Conservation (phyloP, 2,329 filamentous ascomycete species). For the Lachnum nothofagi region DNA sequence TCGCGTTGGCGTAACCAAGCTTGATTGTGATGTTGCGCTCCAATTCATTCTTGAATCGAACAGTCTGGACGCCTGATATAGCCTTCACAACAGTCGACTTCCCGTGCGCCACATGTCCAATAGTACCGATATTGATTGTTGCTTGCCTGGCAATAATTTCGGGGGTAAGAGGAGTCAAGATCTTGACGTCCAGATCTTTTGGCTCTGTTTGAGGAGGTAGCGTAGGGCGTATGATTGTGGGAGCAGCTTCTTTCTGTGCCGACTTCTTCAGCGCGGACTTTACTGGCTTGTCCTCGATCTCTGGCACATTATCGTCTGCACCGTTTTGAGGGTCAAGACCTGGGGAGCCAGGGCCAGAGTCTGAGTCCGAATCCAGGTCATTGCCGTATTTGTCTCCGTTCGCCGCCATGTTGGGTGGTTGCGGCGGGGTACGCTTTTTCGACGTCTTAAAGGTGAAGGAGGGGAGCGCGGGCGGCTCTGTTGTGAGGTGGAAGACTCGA, state of each 20-base stretch:
- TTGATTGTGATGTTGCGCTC: constrained; percentile 99
- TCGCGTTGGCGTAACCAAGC: constrained; percentile 97
- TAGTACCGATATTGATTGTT: constrained; percentile 98
- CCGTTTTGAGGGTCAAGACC: constrained; percentile 41
- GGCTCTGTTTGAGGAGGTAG: constrained; percentile 91
- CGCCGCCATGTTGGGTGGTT: constrained; percentile 31
- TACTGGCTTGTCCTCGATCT: constrained; percentile 56
- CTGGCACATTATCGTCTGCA: constrained; percentile 53
- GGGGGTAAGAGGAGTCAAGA: constrained; percentile 78
- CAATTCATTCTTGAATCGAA: constrained; percentile 99
- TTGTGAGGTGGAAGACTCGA: neutral
- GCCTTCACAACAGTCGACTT: constrained; percentile 99
- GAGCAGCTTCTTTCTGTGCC: constrained; percentile 49
- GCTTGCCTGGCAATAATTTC: constrained; percentile 98
- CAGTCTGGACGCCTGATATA: constrained; percentile 97
- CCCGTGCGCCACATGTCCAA: constrained; percentile 97
- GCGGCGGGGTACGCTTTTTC: constrained; percentile 2
- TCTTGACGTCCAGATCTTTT: constrained; percentile 75
- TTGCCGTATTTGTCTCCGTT: constrained; percentile 62
- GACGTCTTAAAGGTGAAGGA: constrained; percentile 7
- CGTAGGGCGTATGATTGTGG: constrained; percentile 55
- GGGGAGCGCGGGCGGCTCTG: neutral
- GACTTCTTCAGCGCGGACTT: constrained; percentile 87
- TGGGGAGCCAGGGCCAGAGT: constrained; percentile 54
- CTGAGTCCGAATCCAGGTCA: constrained; percentile 67